Evolutionary conservation across 1,139 yeast genomes (phyloP).

Genomic region (Suhomyces anneliseae): DNA sequence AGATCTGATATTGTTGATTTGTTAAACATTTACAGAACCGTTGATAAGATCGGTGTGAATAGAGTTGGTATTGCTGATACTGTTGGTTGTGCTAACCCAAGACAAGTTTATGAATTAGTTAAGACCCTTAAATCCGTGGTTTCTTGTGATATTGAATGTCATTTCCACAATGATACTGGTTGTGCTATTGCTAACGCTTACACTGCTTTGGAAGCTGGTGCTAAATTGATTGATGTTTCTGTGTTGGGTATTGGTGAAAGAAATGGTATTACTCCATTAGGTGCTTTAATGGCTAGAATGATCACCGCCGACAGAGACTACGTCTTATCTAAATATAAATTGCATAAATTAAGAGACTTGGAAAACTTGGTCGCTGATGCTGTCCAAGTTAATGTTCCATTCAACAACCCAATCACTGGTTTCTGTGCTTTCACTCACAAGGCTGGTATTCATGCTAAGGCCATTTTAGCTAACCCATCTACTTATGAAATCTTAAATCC

Average conservation of each 20-base stretch:
- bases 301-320: constrained; percentile 60
- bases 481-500: constrained; percentile 60
- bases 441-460: constrained; percentile 64
- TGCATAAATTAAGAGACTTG: constrained; percentile 54
- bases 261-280: constrained; percentile 60
- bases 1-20: constrained; percentile 59
- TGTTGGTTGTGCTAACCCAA: constrained; percentile 61
- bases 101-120: constrained; percentile 60
- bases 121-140: constrained; percentile 59
- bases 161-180: constrained; percentile 63
- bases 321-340: constrained; percentile 55
- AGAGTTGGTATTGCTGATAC: constrained; percentile 65
- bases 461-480: constrained; percentile 59
- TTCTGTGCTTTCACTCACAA: constrained; percentile 64
- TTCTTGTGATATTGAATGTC: constrained; percentile 58
- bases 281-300: constrained; percentile 65
- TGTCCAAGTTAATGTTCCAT: constrained; percentile 58
- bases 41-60: constrained; percentile 58
- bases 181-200: constrained; percentile 64
- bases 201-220: constrained; percentile 64
- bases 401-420: constrained; percentile 62
- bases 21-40: constrained; percentile 56
- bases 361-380: constrained; percentile 60
- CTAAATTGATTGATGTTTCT: constrained; percentile 55
- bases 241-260: constrained; percentile 63